Base-by-base conservation (phyloP, 2,329 filamentous ascomycete genomes). In the Albophoma yamanashiensis region DNA sequence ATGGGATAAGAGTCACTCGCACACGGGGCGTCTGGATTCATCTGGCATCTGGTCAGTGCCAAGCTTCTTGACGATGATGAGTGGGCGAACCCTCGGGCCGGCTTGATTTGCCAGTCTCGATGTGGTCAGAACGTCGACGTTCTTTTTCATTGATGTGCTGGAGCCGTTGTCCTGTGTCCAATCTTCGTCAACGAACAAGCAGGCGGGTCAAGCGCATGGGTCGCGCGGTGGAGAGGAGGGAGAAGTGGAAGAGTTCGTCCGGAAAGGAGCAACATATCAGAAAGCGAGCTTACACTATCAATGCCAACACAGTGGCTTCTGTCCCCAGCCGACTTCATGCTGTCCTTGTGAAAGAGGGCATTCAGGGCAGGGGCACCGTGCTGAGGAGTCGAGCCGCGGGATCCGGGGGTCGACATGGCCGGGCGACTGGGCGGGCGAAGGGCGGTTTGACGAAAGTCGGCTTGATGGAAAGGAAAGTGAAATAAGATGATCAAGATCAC, bases 61-160 rank as follows among this genome's bases (percentile, higher is more conserved):
- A 17, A 6, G n/a, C 20, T 38, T 15, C 31, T 8, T n/a, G 11
- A 25, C 4, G 20, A 55, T 38, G 31, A 20, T 15, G 2, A 55
- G 50, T n/a, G 31, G 31, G 55, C 53, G 56, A 63, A 84, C 83
- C 79, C 84, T 84, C 66, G 76, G 73, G 63, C 69, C 74, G 66
- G 74, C 75, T 69, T 84, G 81, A 61, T 85, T 85, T 60, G 75
- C 77, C 64, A 85, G 69, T 67, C 82, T 85, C 56, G 79, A 82
- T 6, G 82, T 78, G 36, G 78, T 70, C 63, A 86, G 73, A 45
- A 76, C 75, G 43, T 75, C 71, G 38, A 79, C 71, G n/a, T 73
- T 70, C 65, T 78, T 80, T 68, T 79, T 79, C 57, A 64, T 61
- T 2, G 65, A 55, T 12, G 61, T 45, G n/a, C 25, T 56, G 31